phyloP scores from a whole-genome alignment of 1,284 basidiomycete species.

The Coniophora puteana region DNA sequence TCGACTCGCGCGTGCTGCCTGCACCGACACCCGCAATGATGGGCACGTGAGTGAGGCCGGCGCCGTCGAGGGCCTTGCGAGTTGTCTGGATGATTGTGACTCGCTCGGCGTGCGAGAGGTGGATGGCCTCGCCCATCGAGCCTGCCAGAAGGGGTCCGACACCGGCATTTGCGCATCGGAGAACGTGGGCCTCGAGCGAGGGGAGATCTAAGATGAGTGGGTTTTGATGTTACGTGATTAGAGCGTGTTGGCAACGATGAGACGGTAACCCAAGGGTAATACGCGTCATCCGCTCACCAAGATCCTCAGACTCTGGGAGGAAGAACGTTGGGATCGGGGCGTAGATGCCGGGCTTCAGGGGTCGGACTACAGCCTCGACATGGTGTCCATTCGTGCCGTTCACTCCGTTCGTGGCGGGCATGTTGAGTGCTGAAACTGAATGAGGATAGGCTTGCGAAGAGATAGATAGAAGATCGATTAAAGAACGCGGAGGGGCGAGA shows the following conservation, averaged over 20 bases:
- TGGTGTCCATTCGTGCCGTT: conserved; percentile 30
- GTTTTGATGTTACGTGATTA: too few relatives aligned
- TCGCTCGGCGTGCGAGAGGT: conserved; percentile 76
- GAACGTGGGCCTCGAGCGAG: conserved; percentile 72
- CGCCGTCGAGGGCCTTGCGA: conserved; percentile 69
- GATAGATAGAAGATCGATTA: too few relatives aligned
- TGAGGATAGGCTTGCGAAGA: too few relatives aligned
- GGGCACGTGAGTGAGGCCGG: conserved; percentile 58
- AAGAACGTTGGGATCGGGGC: conserved; percentile 89
- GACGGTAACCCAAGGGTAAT: conserved; percentile 11
- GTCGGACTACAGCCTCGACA: conserved; percentile 31
- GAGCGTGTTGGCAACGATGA: conserved; percentile 1
- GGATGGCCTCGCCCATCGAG: conserved; percentile 82
- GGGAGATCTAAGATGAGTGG: conserved; percentile 54
- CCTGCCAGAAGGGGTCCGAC: conserved; percentile 78
- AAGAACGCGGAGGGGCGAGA: not conserved
- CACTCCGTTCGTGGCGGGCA: too few relatives aligned
- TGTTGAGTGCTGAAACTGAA: too few relatives aligned
- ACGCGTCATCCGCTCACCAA: too few relatives aligned
- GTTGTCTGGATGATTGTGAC: conserved; percentile 63
- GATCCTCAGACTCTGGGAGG: conserved; percentile 69
- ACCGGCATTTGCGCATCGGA: conserved; percentile 67
- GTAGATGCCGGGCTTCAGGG: conserved; percentile 76
- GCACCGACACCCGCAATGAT: conserved; percentile 82
- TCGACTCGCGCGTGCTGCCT: conserved; percentile 78